Evolutionary conservation across 257 asterid species (phyloP), one percentile per base, ranked within the genome.

Genomic region (Thymus quinquecostatus): DNA sequence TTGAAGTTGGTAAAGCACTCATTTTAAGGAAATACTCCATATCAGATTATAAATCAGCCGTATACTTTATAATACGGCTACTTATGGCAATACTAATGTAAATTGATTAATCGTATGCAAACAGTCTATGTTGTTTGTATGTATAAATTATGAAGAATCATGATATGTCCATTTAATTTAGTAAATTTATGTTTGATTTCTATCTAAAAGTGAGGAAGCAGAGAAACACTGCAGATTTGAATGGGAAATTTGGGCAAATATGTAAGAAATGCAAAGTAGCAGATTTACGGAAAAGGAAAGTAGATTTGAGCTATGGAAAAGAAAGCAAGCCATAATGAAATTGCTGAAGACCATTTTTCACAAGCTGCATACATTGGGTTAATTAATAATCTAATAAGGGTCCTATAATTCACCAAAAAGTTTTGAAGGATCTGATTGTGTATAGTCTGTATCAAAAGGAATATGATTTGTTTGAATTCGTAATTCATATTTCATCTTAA

Each of bases 61-160:
- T 60, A 38, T 10, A 10, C 10, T 63, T 28, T 11, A 44, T 63
- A 63, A 27, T 44, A 63, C 32, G 66, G 50, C 10, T 54, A 64
- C 10, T 63, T 72, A 10, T 29, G 21, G 38, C 21, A 10, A 21
- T 51, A 14, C 41, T 27, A 51, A 40, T 63, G 77, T 48, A 54
- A 63, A 43, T 32, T 28, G 43, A 55, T 55, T 54, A 9, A 55
- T 7, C 2, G 45, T 14, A 44, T 32, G 8, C 1, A 55, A 28
- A 21, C 21, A 21, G 64, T 53, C 7, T 43, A 2, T 54, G 64
- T 8, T 55, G 44, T 56, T 40, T 68, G 21, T 14, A 48, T 48
- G 27, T 12, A 36, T 3, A 10, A n/a, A 38, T 8, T 60, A n/a
- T 29, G 55, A 41, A 11, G 66, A 63, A 63, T 28, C 6, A 53